These are phyloP conservation scores for Exsudoporus floridanus DNA, from an alignment of 1,284 basidiomycete genomes.

Conservation along the genomic window DNA sequence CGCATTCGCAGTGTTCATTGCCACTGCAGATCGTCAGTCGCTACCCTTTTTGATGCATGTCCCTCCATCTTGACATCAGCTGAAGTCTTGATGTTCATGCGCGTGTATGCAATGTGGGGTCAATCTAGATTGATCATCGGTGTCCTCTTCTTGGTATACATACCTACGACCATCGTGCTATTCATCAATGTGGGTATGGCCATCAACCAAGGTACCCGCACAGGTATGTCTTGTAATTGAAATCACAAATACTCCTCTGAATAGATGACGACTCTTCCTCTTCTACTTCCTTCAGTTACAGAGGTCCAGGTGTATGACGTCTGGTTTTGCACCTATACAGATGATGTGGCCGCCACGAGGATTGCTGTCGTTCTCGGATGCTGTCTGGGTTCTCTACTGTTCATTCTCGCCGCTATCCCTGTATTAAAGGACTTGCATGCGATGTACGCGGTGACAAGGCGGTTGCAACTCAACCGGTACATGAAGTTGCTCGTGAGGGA, in stretches of 20 bases:
- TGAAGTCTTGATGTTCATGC: neutral
- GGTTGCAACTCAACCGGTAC: constrained; percentile 5
- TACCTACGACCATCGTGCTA: neutral
- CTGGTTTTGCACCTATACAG: neutral
- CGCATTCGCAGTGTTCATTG: neutral
- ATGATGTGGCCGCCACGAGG: neutral
- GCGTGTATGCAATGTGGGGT: constrained; percentile 1
- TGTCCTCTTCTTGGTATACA: neutral
- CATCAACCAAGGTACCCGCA: neutral
- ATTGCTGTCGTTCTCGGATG: neutral
- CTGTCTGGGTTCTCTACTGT: neutral
- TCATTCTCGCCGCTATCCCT: neutral
- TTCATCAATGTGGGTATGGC: neutral
- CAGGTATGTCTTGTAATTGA: neutral
- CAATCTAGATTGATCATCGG: neutral
- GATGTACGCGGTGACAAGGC: neutral
- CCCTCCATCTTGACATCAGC: neutral
- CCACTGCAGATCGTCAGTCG: neutral
- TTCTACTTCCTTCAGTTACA: neutral
- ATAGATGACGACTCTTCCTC: neutral
- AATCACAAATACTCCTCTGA: neutral
- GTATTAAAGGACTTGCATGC: neutral
- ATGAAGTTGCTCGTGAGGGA: constrained; percentile 7
- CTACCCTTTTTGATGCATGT: neutral
- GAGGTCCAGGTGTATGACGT: neutral